Base-by-base conservation (phyloP, 768 basidiomycete genomes). In the Trametes punicea region DNA sequence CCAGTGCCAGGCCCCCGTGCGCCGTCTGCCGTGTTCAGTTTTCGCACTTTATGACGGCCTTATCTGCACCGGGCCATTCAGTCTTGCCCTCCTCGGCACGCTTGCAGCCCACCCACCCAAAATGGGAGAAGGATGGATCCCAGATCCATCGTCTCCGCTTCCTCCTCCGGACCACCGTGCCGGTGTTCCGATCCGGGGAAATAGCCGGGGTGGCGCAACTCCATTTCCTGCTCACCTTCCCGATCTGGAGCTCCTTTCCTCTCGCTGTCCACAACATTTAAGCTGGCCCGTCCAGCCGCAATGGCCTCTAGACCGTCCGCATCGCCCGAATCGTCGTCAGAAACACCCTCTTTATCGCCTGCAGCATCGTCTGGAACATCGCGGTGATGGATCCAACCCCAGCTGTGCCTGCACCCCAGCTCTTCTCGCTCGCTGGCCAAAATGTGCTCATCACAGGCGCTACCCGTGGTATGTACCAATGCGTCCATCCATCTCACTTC, bases 381-480 rank as follows among this genome's bases (percentile, higher is more conserved):
- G 30, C 46, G 16, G 36, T 40, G 51, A 84, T 85, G 82, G 79
- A 83, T 65, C 74, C 76, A 56, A 76, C 83, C 34, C 82, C 84
- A 25, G 60, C 70, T 30, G 59, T 73, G 66, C 76, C 71, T 64
- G 73, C 83, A 11, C 79, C 71, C 59, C 70, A 76, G 33, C 80
- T 93, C 46, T 92, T 92, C 71, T 79, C 81, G 55, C 81, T 93
- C 65, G 67, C 71, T 2, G 82, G 83, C 55, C 76, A 84, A 66
- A 86, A 80, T 55, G 88, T 80, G 31, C 83, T 93, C 71, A 80
- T 93, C 65, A 93, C 91, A 34, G 90, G 90, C 58, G 87, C 85
- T 29, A 83, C 87, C 21, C 77, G 90, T 70, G 90, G 88, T 87
- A 33, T 49, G 64, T 60, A 44, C 39, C 23, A 23, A 30, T 54